Conservation (phyloP, 169 alveolate species). For the Plasmodium chabaudi region DNA sequence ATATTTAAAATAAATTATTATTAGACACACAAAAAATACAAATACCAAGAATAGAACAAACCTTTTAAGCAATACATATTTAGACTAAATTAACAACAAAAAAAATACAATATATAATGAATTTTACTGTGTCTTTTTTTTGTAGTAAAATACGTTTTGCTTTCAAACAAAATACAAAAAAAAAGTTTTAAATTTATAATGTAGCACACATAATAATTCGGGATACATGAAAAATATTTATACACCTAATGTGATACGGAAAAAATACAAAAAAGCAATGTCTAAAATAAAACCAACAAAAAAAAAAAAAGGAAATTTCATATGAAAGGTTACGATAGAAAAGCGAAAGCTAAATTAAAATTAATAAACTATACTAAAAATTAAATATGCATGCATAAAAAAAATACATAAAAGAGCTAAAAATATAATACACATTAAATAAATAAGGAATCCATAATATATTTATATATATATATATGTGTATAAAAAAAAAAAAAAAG, state of each 20-base stretch:
- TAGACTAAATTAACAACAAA: neutral
- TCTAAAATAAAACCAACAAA: neutral
- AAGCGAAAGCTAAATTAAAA: conserved; percentile 14
- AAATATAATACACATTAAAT: conserved; percentile 11
- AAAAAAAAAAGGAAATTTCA: neutral
- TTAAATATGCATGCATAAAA: conserved; percentile 32
- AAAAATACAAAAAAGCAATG: neutral
- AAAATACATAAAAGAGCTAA: conserved; percentile 17
- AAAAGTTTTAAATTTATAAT: neutral
- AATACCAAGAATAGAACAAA: neutral
- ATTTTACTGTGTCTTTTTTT: neutral
- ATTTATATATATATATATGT: neutral
- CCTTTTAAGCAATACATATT: neutral
- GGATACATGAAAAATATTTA: neutral
- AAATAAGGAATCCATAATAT: neutral
- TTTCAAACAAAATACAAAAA: conserved; percentile 10
- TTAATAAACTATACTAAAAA: conserved; percentile 6
- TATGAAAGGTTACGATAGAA: neutral
- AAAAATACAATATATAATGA: neutral
- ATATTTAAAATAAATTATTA: neutral
- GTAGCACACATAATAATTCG: too few species aligned
- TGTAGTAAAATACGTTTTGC: neutral
- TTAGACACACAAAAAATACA: neutral
- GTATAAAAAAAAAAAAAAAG: conserved; percentile 15
- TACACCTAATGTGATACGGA: neutral